Base-by-base conservation (phyloP, 2,329 filamentous ascomycete genomes). In the Fusarium circinatum region DNA sequence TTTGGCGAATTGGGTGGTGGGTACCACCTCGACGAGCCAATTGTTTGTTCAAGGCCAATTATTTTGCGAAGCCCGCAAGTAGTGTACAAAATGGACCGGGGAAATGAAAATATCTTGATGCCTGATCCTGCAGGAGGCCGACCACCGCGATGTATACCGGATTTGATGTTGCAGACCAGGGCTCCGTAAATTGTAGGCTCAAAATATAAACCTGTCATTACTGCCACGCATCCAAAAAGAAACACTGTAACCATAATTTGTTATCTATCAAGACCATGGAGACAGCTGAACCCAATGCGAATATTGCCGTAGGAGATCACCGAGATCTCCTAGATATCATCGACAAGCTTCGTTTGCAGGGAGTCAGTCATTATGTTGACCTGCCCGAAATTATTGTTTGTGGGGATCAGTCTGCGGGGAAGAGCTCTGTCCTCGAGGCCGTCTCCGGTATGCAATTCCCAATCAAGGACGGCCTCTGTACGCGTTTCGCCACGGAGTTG, bases 361-460 rank as follows among this genome's bases (percentile, higher is more conserved):
- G 82, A 6, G 76, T 84, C n/a, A 79, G 78, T 30, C 78, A 79
- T n/a, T 81, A 81, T 44, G 68, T 84, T 15, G 78, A 77, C 22
- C 74, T 87, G 0, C 86, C 86, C 2, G 83, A 87, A 61, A 76
- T 88, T 22, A 84, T 89, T 5, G 86, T 89, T 13, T 89, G 86
- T 60, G 90, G 90, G 3, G 87, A 91, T 61, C 89, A 91, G 73
- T 90, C 87, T 0, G 86, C 87, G 2, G 90, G 90, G 6, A 92
- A 92, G 79, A 91, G 88, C 56, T 92, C 89, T 0, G 89, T 92
- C 1, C 85, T 92, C 0, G 89, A 92, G 75, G 90, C 89, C 1
- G 88, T 93, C 42, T 90, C 90, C 0, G 86, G 88, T 6, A 84
- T 92, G 3, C 83, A 86, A 0, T 92, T 92, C 68, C 90, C 90